Evolutionary conservation across 2,329 filamentous ascomycete species (phyloP).

Genomic region (Paraphoma sp.): DNA sequence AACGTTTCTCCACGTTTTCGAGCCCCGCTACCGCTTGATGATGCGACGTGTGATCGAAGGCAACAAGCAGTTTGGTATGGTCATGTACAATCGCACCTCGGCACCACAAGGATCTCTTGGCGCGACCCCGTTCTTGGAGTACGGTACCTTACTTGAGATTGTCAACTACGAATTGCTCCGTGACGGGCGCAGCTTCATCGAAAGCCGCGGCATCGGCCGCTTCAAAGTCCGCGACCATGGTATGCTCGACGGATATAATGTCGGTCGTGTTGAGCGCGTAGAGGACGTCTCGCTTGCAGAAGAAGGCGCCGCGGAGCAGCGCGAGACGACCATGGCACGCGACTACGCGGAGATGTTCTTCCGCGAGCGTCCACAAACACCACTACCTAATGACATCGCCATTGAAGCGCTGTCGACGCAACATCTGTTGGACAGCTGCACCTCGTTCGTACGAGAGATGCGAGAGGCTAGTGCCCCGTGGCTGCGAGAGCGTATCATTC

Average conservation of each 20-base stretch:
- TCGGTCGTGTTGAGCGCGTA: slow-evolving; percentile 77
- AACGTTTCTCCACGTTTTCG: slow-evolving; percentile 89
- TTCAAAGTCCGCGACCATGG: slow-evolving; percentile 74
- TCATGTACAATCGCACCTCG: slow-evolving; percentile 69
- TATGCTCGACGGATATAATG: slow-evolving; percentile 75
- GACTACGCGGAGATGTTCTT: slow-evolving; percentile 44
- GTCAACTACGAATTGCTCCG: slow-evolving; percentile 74
- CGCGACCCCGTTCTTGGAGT: slow-evolving; percentile 67
- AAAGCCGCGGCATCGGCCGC: slow-evolving; percentile 76
- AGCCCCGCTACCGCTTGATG: slow-evolving; percentile 91
- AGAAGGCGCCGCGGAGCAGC: slow-evolving; percentile 77
- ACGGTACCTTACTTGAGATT: slow-evolving; percentile 81
- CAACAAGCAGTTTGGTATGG: slow-evolving; percentile 82
- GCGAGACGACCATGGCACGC: slow-evolving; percentile 62
- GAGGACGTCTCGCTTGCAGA: slow-evolving; percentile 83
- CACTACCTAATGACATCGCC: slow-evolving; percentile 36
- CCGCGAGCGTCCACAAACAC: slow-evolving; percentile 39
- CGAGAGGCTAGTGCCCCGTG: slow-evolving; percentile 72
- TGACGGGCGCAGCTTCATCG: slow-evolving; percentile 82
- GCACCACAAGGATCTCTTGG: slow-evolving; percentile 61
- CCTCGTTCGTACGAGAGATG: slow-evolving; percentile 74
- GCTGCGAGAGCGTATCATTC: slow-evolving; percentile 74
- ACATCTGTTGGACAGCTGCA: slow-evolving; percentile 69
- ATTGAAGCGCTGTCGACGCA: slow-evolving; percentile 71
- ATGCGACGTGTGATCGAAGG: slow-evolving; percentile 78